Conservation (phyloP, 306 rosid genomes). For the Cotoneaster glaucophyllus region DNA sequence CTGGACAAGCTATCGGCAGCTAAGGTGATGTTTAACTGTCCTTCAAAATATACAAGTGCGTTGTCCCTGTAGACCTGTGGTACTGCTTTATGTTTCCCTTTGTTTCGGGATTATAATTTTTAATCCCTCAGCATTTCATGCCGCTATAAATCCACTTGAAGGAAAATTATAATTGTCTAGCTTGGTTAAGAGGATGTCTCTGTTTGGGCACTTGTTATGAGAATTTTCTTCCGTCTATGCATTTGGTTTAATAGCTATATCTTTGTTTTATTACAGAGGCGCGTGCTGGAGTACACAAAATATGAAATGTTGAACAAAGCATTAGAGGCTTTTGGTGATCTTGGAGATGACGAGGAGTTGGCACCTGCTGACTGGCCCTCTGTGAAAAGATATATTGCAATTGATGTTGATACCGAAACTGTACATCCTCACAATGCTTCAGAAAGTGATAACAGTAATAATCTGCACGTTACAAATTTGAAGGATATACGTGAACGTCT, state of each 20-base stretch:
- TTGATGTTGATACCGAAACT: constrained; percentile 53
- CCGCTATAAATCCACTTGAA: neutral
- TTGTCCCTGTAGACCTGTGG: neutral
- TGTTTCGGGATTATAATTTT: neutral
- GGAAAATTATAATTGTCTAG: neutral
- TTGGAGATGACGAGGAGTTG: constrained; percentile 94
- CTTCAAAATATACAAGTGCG: neutral
- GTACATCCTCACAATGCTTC: constrained; percentile 53
- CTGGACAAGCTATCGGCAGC: constrained; percentile 71
- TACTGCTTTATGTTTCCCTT: neutral
- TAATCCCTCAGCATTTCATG: neutral
- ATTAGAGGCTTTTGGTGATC: constrained; percentile 75
- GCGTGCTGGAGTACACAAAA: constrained; percentile 73
- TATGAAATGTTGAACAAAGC: constrained; percentile 90
- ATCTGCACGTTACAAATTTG: constrained; percentile 53
- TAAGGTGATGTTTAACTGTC: constrained; percentile 49
- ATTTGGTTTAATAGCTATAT: neutral
- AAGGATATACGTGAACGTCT: constrained; percentile 72
- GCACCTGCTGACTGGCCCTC: constrained; percentile 92
- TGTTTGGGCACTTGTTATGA: neutral
- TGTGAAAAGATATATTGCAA: constrained; percentile 63
- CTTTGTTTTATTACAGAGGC: constrained; percentile 43
- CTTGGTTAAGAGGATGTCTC: neutral
- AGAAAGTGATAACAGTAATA: constrained; percentile 21
- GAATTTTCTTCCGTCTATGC: neutral